Evolutionary conservation across 2,329 filamentous ascomycete species (phyloP), one percentile per base, ranked within the genome.

Genomic region (Monilinia laxa): DNA sequence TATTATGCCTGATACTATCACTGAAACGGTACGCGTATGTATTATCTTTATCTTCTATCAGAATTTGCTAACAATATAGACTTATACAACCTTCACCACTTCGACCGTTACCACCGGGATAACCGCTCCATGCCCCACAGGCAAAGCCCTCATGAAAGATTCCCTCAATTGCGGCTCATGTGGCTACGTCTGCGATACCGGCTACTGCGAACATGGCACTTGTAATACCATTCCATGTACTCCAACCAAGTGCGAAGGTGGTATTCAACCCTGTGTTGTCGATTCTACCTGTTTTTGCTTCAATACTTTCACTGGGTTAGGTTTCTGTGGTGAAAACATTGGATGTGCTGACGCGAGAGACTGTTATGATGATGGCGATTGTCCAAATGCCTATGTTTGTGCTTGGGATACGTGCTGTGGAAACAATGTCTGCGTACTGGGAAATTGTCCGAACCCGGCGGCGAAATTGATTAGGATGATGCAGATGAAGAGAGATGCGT

Each of bases 331-430:
- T 16, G 59, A 62, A 18, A 66, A 64, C 10, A 11, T 45, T 7
- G 52, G 14, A 2, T 66, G 65, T 56, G 31, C 49, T 25, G 52
- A 49, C 9, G 38, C 59, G 3, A 55, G 18, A 20, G 23, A 28
- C n/a, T 66, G 65, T 52, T 47, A 40, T 23, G 59, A 66, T 52
- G 59, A 62, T 55, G 25, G n/a, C 2, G 65, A 66, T 51, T 66
- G 65, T 56, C 49, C 59, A 20, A 23, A 47, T 25, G 65, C 49
- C 9, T 62, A 62, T 53, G 59, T 66, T 7, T 66, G 65, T 35
- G 65, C 59, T 10, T 62, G 58, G 65, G 52, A 62, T 31, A 66
- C 58, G 7, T 66, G 65, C 18, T 66, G 65, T 51, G 65, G 58
- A 4, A 45, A 55, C 18, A 60, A 60, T 40, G 65, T 66, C 3